Conservation (phyloP, 1,139 yeast species). For the Candida labiduridarum region DNA sequence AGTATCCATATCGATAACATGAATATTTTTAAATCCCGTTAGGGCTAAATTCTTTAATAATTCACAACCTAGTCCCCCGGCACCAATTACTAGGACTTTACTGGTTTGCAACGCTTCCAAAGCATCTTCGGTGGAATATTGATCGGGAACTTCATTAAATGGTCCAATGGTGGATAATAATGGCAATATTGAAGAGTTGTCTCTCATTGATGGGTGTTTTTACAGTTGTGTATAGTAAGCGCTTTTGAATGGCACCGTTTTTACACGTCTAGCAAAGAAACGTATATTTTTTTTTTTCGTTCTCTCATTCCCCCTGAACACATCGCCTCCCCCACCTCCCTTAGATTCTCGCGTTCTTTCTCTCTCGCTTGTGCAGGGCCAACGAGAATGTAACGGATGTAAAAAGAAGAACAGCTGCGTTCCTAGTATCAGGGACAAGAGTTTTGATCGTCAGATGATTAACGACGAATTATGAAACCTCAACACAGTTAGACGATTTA, state of each 20-base stretch:
- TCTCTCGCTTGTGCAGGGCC: not conserved
- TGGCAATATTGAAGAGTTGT: slow-evolving; percentile 23
- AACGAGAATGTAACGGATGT: too few relatives aligned
- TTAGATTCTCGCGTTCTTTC: not conserved
- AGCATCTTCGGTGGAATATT: slow-evolving; percentile 32
- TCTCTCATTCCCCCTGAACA: not conserved
- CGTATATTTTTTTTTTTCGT: not conserved
- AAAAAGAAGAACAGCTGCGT: too few relatives aligned
- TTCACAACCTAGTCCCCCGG: slow-evolving; percentile 97
- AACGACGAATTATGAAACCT: not conserved
- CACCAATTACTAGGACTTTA: slow-evolving; percentile 69
- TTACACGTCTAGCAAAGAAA: not conserved
- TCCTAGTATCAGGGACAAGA: too few relatives aligned
- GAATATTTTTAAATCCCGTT: slow-evolving; percentile 72
- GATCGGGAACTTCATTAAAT: slow-evolving; percentile 43
- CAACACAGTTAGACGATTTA: not conserved
- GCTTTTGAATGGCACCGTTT: not conserved
- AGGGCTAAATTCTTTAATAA: slow-evolving; percentile 81
- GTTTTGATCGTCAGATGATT: too few relatives aligned
- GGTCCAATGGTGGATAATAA: slow-evolving; percentile 39
- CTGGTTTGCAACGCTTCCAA: slow-evolving; percentile 27
- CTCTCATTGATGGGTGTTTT: slow-evolving; percentile 10
- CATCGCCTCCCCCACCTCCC: not conserved
- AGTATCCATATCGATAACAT: slow-evolving; percentile 93
- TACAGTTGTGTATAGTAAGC: not conserved